Conservation (phyloP, 2,329 filamentous ascomycete species). For the Hortaea sp. region DNA sequence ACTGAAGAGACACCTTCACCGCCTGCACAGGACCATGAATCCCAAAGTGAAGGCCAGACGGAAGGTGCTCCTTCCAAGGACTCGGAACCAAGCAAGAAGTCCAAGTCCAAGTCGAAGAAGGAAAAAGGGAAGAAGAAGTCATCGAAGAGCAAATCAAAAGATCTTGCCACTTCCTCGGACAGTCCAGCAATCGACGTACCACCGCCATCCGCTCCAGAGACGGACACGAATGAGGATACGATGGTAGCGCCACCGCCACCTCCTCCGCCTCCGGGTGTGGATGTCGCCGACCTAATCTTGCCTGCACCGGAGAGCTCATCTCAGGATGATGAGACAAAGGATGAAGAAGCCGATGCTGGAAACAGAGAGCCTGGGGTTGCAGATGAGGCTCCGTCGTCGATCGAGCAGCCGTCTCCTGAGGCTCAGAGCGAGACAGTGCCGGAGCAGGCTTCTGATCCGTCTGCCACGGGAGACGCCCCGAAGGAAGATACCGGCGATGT, state of each 20-base stretch:
- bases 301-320: neutral
- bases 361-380: neutral
- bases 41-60: too few relatives aligned
- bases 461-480: too few relatives aligned
- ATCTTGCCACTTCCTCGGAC: neutral
- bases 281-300: too few relatives aligned
- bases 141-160: constrained; percentile 3
- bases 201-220: too few relatives aligned
- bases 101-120: neutral
- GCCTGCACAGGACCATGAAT: neutral
- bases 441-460: too few relatives aligned
- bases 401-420: too few relatives aligned
- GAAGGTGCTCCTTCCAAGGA: too few relatives aligned
- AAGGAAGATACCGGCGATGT: too few relatives aligned
- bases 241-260: neutral
- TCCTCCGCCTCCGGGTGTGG: neutral
- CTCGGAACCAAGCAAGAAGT: too few relatives aligned
- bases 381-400: too few relatives aligned
- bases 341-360: neutral
- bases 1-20: neutral
- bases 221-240: neutral
- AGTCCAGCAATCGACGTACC: too few relatives aligned
- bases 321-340: neutral
- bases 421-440: too few relatives aligned
- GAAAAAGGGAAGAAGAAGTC: constrained; percentile 3